Percentiles rank a stretch among this genome's conserved stretches.
phyloP scores from a whole-genome alignment of 2,329 filamentous ascomycete genomes.

The Sclerotinia minor region DNA sequence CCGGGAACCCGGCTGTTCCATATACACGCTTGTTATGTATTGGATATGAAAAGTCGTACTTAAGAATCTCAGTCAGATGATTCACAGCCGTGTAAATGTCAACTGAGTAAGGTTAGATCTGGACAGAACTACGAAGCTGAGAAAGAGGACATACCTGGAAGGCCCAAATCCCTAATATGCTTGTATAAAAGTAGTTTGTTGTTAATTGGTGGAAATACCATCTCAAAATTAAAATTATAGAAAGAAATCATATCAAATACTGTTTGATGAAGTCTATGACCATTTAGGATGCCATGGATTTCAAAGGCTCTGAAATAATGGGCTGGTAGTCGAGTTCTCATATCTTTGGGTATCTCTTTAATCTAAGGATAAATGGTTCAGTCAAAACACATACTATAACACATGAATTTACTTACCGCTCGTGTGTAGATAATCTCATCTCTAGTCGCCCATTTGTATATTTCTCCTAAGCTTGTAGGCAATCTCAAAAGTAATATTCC shows the following conservation, averaged over 20 bases:
- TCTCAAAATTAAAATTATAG: conserved; percentile 66
- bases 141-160: conserved; percentile 64
- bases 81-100: conserved; percentile 63
- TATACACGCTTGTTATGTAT: conserved; percentile 47
- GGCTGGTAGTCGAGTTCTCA: conserved; percentile 64
- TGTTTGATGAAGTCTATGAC: conserved; percentile 62
- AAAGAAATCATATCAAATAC: conserved; percentile 62
- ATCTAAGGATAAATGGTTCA: conserved; percentile 46
- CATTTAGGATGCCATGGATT: conserved; percentile 48
- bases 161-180: conserved; percentile 67
- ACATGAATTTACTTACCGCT: conserved; percentile 51
- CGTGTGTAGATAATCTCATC: conserved; percentile 72
- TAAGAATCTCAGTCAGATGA: conserved; percentile 47
- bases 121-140: neutral
- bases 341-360: conserved; percentile 60
- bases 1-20: conserved; percentile 64
- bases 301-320: conserved; percentile 62
- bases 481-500: conserved; percentile 73
- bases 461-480: conserved; percentile 72
- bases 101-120: conserved; percentile 48
- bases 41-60: conserved; percentile 59
- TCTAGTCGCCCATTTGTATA: conserved; percentile 66
- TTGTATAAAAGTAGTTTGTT: conserved; percentile 65
- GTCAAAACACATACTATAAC: neutral
- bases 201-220: conserved; percentile 74